A percentile compares a stretch with the other conserved stretches of the same genome.
Conservation (phyloP, 768 basidiomycete species). For the Hemileccinum rubropunctum region DNA sequence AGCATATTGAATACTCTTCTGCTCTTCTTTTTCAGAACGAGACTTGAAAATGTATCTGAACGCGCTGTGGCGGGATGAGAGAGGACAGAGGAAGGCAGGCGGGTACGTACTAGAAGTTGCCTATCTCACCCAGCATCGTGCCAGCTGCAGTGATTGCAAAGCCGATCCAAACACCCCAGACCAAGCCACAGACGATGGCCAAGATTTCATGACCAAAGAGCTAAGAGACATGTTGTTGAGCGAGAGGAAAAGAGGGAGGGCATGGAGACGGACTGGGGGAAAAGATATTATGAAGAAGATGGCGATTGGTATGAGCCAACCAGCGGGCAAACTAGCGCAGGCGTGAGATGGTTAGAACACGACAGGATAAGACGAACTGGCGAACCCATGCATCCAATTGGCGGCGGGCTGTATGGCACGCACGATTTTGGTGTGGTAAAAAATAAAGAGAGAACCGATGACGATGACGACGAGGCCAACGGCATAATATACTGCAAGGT, state of each 20-base stretch:
- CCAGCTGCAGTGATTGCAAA: conserved; percentile 85
- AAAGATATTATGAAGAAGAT: conserved; percentile 84
- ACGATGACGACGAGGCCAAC: conserved; percentile 44
- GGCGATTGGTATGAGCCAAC: conserved; percentile 78
- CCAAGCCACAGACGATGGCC: conserved; percentile 82
- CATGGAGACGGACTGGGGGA: conserved; percentile 56
- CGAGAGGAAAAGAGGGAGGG: neutral
- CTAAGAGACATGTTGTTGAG: conserved; percentile 33
- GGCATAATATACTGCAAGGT: conserved; percentile 46
- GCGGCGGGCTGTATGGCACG: conserved; percentile 44
- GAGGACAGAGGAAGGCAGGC: neutral
- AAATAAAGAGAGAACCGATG: conserved; percentile 49
- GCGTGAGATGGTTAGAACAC: neutral
- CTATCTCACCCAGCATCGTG: conserved; percentile 82
- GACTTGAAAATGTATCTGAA: conserved; percentile 79
- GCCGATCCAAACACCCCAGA: conserved; percentile 86
- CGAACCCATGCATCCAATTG: conserved; percentile 43
- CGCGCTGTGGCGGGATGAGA: conserved; percentile 45
- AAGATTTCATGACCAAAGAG: conserved; percentile 93
- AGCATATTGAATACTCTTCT: conserved; percentile 54
- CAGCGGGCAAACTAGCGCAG: conserved; percentile 44
- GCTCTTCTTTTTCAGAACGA: conserved; percentile 74
- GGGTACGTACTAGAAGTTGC: conserved; percentile 77
- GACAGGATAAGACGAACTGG: neutral
- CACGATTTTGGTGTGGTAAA: conserved; percentile 64